Conservation (phyloP, 2,329 filamentous ascomycete genomes). For the Ceratocystis ficicola region DNA sequence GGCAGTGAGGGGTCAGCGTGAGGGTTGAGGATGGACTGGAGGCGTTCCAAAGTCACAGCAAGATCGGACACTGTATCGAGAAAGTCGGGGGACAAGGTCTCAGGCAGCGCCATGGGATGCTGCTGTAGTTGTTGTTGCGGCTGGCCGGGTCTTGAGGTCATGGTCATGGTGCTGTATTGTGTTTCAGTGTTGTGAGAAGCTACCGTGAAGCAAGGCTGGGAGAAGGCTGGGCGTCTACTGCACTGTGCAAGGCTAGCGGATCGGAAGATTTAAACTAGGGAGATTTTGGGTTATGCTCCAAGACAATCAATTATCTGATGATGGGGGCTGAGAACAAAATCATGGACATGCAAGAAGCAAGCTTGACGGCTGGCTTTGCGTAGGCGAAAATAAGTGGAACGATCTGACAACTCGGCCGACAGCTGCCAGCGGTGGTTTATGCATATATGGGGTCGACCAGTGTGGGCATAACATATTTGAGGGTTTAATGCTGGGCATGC, state of each 20-base stretch:
- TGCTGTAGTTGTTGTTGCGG: conserved; percentile 22
- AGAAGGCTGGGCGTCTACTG: not conserved
- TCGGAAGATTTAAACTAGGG: too few relatives aligned
- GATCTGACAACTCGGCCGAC: not conserved
- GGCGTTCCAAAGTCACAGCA: conserved; percentile 61
- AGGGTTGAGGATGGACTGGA: conserved; percentile 38
- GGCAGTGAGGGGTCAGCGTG: conserved; percentile 24
- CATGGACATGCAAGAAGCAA: not conserved
- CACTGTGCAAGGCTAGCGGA: not conserved
- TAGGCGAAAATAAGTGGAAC: not conserved
- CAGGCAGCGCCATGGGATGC: conserved; percentile 41
- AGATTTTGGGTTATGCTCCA: too few relatives aligned
- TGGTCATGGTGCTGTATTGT: conserved; percentile 10
- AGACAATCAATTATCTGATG: too few relatives aligned
- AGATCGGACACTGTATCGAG: conserved; percentile 81
- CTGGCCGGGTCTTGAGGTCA: conserved; percentile 8
- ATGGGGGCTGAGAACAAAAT: too few relatives aligned
- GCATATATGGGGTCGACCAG: not conserved
- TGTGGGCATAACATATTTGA: not conserved
- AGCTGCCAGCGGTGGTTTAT: not conserved
- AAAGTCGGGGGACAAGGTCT: conserved; percentile 62
- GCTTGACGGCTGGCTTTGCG: not conserved
- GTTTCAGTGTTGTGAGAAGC: not conserved
- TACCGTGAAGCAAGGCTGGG: not conserved
- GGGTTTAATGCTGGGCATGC: not conserved